Evolutionary conservation across 2,329 filamentous ascomycete genomes (phyloP).

Genomic region (Phoma herbarum): DNA sequence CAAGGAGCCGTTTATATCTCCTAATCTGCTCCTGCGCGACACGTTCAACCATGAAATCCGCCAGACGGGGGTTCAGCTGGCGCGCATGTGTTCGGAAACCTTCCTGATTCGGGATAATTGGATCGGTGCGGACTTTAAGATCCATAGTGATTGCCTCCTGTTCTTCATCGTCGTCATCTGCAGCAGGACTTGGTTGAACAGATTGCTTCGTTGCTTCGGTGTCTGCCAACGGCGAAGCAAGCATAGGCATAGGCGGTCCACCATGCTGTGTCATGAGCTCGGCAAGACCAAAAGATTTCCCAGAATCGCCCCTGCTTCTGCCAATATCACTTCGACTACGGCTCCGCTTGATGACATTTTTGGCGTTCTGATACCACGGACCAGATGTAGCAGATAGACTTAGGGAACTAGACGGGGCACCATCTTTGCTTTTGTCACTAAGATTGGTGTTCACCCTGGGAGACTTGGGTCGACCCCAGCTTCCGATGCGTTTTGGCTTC

Average conservation of each 20-base stretch:
- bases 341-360: slow-evolving; percentile 58
- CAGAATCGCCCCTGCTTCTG: slow-evolving; percentile 31
- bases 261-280: slow-evolving; percentile 66
- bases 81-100: slow-evolving; percentile 81
- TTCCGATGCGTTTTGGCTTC: slow-evolving; percentile 53
- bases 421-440: slow-evolving; percentile 60
- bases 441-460: slow-evolving; percentile 52
- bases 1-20: slow-evolving; percentile 80
- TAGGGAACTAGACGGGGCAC: slow-evolving; percentile 60
- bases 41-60: slow-evolving; percentile 75
- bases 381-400: slow-evolving; percentile 43
- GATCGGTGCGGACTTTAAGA: slow-evolving; percentile 68
- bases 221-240: slow-evolving; percentile 58
- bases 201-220: slow-evolving; percentile 47
- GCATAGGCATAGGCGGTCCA: slow-evolving; percentile 65
- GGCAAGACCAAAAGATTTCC: slow-evolving; percentile 57
- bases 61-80: slow-evolving; percentile 76
- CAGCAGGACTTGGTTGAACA: slow-evolving; percentile 45
- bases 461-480: slow-evolving; percentile 53
- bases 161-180: slow-evolving; percentile 55
- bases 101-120: slow-evolving; percentile 74
- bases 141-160: slow-evolving; percentile 68
- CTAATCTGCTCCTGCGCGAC: slow-evolving; percentile 82
- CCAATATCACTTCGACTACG: slow-evolving; percentile 67
- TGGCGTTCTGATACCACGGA: slow-evolving; percentile 51